phyloP scores from a whole-genome alignment of 257 asterid species.

The Parsonsia alboflavescens region DNA sequence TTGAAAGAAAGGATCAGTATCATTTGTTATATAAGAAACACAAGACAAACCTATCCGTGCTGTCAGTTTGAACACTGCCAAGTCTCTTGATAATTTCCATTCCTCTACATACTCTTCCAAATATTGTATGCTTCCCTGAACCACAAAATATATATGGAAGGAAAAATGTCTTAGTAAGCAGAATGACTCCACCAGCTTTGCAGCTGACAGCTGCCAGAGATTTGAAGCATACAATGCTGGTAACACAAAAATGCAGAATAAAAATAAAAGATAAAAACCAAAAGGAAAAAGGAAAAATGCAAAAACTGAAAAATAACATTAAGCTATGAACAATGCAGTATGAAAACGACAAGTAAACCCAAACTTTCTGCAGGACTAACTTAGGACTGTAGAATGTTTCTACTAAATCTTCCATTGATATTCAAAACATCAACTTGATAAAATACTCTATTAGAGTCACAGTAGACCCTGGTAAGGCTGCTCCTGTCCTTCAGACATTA shows the following conservation, averaged over 20 bases:
- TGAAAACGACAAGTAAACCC: neutral
- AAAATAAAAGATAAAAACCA: neutral
- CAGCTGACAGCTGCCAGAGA: neutral
- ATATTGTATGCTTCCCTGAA: conserved; percentile 91
- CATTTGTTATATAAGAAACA: conserved; percentile 1
- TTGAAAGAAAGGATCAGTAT: neutral
- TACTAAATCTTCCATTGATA: neutral
- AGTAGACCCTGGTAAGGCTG: neutral
- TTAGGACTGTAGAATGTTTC: neutral
- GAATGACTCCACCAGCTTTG: neutral
- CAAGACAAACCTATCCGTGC: conserved; percentile 71
- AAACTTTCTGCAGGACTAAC: neutral
- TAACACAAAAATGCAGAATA: neutral
- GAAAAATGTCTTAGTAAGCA: neutral
- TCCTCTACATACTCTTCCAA: conserved; percentile 89
- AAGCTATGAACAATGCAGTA: neutral
- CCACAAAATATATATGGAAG: neutral
- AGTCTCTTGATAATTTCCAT: conserved; percentile 97
- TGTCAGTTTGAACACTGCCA: conserved; percentile 97
- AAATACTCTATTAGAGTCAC: neutral
- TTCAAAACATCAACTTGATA: neutral
- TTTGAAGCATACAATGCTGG: neutral
- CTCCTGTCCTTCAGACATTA: neutral
- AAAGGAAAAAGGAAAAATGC: neutral
- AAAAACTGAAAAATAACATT: neutral